Evolutionary conservation across 2,329 filamentous ascomycete genomes (phyloP), one percentile per base, ranked within the genome.

Genomic region (Sporothrix globosa): DNA sequence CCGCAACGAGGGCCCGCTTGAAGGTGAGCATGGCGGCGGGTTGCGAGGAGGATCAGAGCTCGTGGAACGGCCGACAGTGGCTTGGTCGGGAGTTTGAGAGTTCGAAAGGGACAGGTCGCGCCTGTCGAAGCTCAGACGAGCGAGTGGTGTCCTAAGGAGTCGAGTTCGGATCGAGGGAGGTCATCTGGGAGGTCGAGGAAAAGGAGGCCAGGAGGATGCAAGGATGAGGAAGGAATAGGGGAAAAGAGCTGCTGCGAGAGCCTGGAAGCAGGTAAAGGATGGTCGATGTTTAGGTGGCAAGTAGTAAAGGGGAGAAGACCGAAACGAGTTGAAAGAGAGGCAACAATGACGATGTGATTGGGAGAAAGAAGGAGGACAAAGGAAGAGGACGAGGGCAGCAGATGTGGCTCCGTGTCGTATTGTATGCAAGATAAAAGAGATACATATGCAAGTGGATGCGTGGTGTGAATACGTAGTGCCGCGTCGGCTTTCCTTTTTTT

Each of bases 1-100:
- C 91, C 69, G 90, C 86, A 75, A 92, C 82, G 73, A 96, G 80
- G 77, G 91, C 91, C 81, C 91, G 90, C 77, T 89, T 88, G 78
- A 92, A 92, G 77, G 91, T 91, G 79, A 94, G 86, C 92, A 96
- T 96, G 71, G 77, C 82, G 77, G 67, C 21, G 44, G 53, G 44
- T 17, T 34, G 5, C 4, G 67, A 7, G 48, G 52, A 4, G 24
- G 46, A 39, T 27, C 4, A 21, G 21, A 65, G 58, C 21, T 52
- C 53, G 48, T 17, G 30, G 65, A 24, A 54, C 11, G 19, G n/a
- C 19, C 27, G 21, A 30, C 24, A 34, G 34, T 9, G 34, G 34
- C 34, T 34, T 34, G 34, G 7, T 44, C 14, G 41, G 41, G 14
- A 44, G 14, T 9, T 4, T 34, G 10, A 11, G 6, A 63, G 14